Evolutionary conservation across 1,284 basidiomycete species (phyloP).

Genomic region (Trichosporon inkin): DNA sequence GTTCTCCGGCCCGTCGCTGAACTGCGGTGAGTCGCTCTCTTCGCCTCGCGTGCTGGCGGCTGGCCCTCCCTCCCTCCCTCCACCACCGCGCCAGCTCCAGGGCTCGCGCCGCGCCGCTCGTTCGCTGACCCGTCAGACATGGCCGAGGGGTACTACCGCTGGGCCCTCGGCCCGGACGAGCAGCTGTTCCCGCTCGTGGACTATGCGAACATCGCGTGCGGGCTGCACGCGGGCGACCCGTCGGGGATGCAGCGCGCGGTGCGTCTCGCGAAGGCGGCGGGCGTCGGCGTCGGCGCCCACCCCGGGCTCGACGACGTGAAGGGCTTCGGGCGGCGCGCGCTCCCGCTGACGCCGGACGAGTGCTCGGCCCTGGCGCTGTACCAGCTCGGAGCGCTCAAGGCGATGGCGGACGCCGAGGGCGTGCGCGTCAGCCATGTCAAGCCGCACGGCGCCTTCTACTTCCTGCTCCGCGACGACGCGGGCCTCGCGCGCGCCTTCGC

Average conservation of each 20-base stretch:
- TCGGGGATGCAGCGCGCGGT: slow-evolving; percentile 44
- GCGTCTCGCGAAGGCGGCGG: slow-evolving; percentile 35
- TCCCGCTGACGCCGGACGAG: slow-evolving; percentile 22
- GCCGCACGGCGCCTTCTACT: slow-evolving; percentile 26
- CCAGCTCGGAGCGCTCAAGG: slow-evolving; percentile 43
- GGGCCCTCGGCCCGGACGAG: slow-evolving; percentile 43
- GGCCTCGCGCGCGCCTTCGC: slow-evolving; percentile 34
- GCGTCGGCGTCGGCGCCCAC: slow-evolving; percentile 42
- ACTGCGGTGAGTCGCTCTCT: neutral
- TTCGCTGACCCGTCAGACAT: neutral
- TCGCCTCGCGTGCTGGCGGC: neutral
- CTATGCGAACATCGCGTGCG: slow-evolving; percentile 43
- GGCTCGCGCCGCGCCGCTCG: no score
- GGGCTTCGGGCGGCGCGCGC: slow-evolving; percentile 18
- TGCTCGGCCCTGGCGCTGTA: slow-evolving; percentile 25
- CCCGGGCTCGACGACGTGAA: slow-evolving; percentile 22
- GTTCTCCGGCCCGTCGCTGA: slow-evolving; percentile 3
- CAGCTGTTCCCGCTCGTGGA: slow-evolving; percentile 39
- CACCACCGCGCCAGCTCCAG: neutral
- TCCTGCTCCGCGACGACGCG: slow-evolving; percentile 38
- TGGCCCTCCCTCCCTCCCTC: neutral
- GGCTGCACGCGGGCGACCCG: slow-evolving; percentile 44
- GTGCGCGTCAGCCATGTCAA: slow-evolving; percentile 38
- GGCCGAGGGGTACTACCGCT: slow-evolving; percentile 38
- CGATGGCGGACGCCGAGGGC: slow-evolving; percentile 40